These are phyloP conservation scores for Ophiostoma triangulosporum DNA, from an alignment of 2,329 filamentous ascomycete species.

Conservation along the genomic window DNA sequence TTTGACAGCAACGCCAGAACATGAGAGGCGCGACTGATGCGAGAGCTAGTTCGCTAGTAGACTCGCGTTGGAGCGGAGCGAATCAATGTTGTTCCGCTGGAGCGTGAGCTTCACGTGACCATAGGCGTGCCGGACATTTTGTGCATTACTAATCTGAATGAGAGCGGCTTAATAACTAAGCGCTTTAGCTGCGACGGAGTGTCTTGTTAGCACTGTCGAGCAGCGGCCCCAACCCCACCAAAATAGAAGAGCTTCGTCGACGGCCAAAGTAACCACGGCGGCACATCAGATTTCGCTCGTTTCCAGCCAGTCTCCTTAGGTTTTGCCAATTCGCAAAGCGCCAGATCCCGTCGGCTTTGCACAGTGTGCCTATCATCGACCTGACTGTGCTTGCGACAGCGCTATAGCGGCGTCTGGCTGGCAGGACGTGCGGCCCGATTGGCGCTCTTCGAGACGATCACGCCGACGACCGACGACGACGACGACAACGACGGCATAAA, in stretches of 20 bases:
- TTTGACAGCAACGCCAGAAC: not conserved
- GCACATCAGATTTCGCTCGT: not conserved
- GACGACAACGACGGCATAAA: not conserved
- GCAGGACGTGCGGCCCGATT: slow-evolving; percentile 1
- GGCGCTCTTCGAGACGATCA: not conserved
- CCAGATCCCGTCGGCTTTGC: not conserved
- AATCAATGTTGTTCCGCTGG: not conserved
- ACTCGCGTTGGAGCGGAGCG: not conserved
- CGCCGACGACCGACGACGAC: not conserved
- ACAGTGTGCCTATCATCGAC: not conserved
- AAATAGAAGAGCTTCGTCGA: slow-evolving; percentile 2
- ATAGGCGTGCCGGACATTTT: not conserved
- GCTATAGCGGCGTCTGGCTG: not conserved
- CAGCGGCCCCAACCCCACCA: slow-evolving; percentile 2
- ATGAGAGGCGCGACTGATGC: not conserved
- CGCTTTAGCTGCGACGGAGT: no score
- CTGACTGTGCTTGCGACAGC: not conserved
- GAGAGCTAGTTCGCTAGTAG: not conserved
- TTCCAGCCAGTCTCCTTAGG: not conserved
- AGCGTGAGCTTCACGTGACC: not conserved
- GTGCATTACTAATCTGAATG: no score
- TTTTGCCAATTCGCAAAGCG: not conserved
- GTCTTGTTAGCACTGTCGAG: not conserved
- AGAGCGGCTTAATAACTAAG: not conserved
- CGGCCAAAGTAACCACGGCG: not conserved